Evolutionary conservation across 257 asterid genomes (phyloP).

Genomic region (Solanum arcanum): DNA sequence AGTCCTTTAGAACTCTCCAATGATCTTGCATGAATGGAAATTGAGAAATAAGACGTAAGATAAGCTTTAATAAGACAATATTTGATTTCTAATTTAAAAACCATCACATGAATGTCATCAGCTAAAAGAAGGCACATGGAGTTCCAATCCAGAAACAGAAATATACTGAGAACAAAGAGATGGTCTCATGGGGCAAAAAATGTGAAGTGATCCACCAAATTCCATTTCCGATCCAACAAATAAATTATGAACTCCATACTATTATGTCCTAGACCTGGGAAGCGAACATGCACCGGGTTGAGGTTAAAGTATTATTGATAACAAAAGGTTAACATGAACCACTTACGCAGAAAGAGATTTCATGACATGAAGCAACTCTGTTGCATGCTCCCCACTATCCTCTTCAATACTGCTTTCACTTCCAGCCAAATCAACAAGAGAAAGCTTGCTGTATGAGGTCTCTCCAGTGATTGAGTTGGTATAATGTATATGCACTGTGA

Average conservation of each 20-base stretch:
- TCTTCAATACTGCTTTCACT: slow-evolving; percentile 57
- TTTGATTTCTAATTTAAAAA: neutral
- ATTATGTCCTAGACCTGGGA: neutral
- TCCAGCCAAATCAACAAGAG: slow-evolving; percentile 95
- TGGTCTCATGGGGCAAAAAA: neutral
- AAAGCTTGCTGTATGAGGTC: slow-evolving; percentile 74
- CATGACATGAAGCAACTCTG: slow-evolving; percentile 85
- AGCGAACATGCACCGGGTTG: neutral
- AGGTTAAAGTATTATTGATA: neutral
- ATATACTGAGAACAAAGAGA: neutral
- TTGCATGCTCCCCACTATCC: slow-evolving; percentile 66
- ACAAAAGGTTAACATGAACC: slow-evolving; percentile 5
- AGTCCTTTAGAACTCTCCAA: neutral
- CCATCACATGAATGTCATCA: neutral
- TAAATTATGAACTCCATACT: neutral
- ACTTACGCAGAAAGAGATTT: slow-evolving; percentile 93
- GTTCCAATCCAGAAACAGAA: neutral
- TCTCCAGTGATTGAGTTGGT: slow-evolving; percentile 87
- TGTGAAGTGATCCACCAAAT: neutral
- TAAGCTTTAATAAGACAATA: neutral
- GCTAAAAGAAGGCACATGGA: neutral
- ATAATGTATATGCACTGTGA: slow-evolving; percentile 72
- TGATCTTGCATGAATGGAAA: neutral
- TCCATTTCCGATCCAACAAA: neutral
- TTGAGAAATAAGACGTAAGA: neutral